These are phyloP conservation scores for Sergeia podlipaevii DNA, from an alignment of 208 protist genomes.

Conservation along the genomic window DNA sequence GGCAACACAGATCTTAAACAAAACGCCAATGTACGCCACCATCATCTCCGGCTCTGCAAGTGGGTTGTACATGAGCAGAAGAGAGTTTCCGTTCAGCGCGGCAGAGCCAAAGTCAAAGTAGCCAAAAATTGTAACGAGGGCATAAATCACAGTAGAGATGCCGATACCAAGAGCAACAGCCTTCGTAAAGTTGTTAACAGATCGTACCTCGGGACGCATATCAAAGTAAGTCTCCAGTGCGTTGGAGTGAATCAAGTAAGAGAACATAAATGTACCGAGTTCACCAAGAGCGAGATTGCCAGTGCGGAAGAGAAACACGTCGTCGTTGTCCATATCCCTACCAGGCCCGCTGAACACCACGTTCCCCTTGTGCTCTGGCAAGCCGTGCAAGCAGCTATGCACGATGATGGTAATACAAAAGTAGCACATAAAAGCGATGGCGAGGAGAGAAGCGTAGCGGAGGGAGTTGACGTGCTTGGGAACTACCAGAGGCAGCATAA, in stretches of 20 bases:
- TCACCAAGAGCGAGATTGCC: slow-evolving; percentile 12
- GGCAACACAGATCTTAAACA: slow-evolving; percentile 15
- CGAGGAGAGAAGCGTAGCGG: slow-evolving; percentile 28
- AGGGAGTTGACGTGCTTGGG: slow-evolving; percentile 31
- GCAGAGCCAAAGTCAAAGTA: slow-evolving; percentile 38
- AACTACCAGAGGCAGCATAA: slow-evolving; percentile 11
- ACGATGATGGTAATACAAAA: slow-evolving; percentile 29
- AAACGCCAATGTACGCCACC: slow-evolving; percentile 23
- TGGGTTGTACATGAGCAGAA: slow-evolving; percentile 30
- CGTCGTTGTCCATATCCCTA: background rate
- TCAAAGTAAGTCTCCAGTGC: slow-evolving; percentile 28
- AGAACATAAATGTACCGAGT: slow-evolving; percentile 34
- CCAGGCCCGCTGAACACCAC: background rate
- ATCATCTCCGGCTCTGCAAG: slow-evolving; percentile 19
- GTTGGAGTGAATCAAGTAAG: slow-evolving; percentile 34
- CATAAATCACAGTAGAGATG: slow-evolving; percentile 17
- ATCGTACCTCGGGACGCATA: slow-evolving; percentile 12
- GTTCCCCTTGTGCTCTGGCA: background rate
- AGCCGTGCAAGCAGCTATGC: slow-evolving; percentile 12
- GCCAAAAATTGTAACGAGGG: slow-evolving; percentile 21
- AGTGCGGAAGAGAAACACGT: slow-evolving; percentile 1
- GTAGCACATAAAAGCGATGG: slow-evolving; percentile 25
- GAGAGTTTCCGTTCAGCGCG: slow-evolving; percentile 13
- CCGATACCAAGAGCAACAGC: slow-evolving; percentile 18
- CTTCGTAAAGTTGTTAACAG: slow-evolving; percentile 24